Evolutionary conservation across 768 basidiomycete genomes (phyloP).

Genomic region (Panus rudis): DNA sequence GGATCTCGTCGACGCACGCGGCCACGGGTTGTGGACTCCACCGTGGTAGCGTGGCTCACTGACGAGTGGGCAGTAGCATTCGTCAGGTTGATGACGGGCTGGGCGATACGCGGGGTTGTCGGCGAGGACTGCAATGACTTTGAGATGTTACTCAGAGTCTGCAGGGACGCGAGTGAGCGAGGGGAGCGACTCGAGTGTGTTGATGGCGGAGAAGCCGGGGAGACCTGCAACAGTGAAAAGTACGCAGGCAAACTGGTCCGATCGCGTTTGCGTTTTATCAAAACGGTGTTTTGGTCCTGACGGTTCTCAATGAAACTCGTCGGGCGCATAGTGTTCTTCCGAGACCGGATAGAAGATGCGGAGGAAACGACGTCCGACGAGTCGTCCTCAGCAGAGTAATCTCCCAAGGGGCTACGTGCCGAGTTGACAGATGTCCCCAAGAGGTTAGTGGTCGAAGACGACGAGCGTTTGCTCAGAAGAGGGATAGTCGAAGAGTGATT

Average conservation of each 20-base stretch:
- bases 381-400: slow-evolving; percentile 21
- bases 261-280: slow-evolving; percentile 38
- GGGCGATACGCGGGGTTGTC: slow-evolving; percentile 20
- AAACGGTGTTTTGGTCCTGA: slow-evolving; percentile 31
- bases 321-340: slow-evolving; percentile 15
- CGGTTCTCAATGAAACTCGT: slow-evolving; percentile 23
- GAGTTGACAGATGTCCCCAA: neutral
- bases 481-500: slow-evolving; percentile 61
- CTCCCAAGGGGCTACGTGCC: slow-evolving; percentile 20
- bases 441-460: slow-evolving; percentile 27
- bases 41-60: slow-evolving; percentile 6
- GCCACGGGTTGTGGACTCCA: slow-evolving; percentile 15
- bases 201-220: slow-evolving; percentile 24
- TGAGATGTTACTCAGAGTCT: slow-evolving; percentile 17
- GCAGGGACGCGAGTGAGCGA: slow-evolving; percentile 12
- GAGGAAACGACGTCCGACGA: slow-evolving; percentile 36
- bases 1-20: slow-evolving; percentile 18
- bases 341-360: slow-evolving; percentile 18
- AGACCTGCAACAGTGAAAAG: slow-evolving; percentile 64
- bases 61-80: slow-evolving; percentile 12
- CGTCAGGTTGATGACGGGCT: slow-evolving; percentile 15
- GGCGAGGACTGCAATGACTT: slow-evolving; percentile 18
- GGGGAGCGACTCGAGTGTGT: slow-evolving; percentile 9
- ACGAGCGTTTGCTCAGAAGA: slow-evolving; percentile 45
- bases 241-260: slow-evolving; percentile 70